A percentile compares a stretch with the other conserved stretches of the same genome.
Conservation (phyloP, 2,329 filamentous ascomycete species). For the Aphanoascus verrucosus region DNA sequence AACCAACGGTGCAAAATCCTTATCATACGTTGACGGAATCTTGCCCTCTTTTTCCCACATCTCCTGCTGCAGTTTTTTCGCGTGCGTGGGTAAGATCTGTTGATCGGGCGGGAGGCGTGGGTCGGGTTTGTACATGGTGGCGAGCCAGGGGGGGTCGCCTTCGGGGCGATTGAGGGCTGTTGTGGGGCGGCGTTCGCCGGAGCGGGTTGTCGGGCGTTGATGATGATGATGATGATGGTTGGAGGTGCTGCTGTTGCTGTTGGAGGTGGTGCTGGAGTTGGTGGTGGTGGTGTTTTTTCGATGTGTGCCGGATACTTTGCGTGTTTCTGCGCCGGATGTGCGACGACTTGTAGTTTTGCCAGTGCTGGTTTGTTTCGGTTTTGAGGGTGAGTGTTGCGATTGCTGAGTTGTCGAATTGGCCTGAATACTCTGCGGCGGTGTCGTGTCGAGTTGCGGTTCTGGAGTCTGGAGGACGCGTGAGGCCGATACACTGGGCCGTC, state of each 20-base stretch:
- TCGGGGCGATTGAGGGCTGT: slow-evolving; percentile 62
- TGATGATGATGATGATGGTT: too few relatives aligned
- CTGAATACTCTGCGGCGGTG: slow-evolving; percentile 17
- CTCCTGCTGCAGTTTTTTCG: slow-evolving; percentile 80
- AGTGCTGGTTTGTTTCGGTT: slow-evolving; percentile 19
- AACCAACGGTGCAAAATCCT: slow-evolving; percentile 70
- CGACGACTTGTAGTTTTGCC: slow-evolving; percentile 30
- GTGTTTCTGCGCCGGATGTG: slow-evolving; percentile 28
- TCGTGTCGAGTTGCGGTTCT: slow-evolving; percentile 22
- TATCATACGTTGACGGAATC: slow-evolving; percentile 75
- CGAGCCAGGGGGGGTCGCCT: slow-evolving; percentile 91
- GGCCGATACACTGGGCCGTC: slow-evolving; percentile 53
- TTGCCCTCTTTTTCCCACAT: slow-evolving; percentile 90
- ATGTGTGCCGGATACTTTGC: slow-evolving; percentile 31
- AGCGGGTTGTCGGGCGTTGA: slow-evolving; percentile 52
- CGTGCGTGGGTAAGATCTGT: slow-evolving; percentile 89
- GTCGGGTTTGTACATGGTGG: slow-evolving; percentile 90
- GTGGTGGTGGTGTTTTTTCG: slow-evolving; percentile 29
- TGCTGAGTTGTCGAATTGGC: slow-evolving; percentile 11
- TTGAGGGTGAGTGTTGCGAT: slow-evolving; percentile 16
- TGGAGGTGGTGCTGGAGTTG: too few relatives aligned
- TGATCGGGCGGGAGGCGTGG: slow-evolving; percentile 88
- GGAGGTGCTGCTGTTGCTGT: slow-evolving; percentile 30
- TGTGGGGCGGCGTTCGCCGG: slow-evolving; percentile 43
- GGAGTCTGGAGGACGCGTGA: slow-evolving; percentile 16